Conservation (phyloP, 2,329 filamentous ascomycete genomes). For the Fusarium floridanum region DNA sequence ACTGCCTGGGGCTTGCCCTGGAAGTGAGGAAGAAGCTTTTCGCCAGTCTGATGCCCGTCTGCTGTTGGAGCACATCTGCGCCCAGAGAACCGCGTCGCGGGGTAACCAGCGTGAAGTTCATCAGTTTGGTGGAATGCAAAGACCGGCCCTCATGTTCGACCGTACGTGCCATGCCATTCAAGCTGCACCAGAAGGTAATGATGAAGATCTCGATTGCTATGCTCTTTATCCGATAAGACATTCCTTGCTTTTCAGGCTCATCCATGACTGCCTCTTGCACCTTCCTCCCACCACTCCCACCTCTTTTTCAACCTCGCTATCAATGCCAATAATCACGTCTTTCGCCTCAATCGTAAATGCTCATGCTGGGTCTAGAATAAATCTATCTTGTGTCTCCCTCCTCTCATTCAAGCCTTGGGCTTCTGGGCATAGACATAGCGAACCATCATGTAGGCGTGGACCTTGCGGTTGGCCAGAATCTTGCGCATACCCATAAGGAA, state of each 20-base stretch:
- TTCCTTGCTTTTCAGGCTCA: background rate
- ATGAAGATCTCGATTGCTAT: background rate
- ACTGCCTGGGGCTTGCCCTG: slow-evolving; percentile 60
- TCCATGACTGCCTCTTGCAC: background rate
- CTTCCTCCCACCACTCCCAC: background rate
- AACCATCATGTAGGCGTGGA: slow-evolving; percentile 39
- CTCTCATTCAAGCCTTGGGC: slow-evolving; percentile 4
- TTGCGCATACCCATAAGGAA: slow-evolving; percentile 31
- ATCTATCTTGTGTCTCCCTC: background rate
- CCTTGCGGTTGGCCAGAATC: slow-evolving; percentile 25
- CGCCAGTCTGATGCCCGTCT: background rate
- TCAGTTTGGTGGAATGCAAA: background rate
- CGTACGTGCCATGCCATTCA: background rate
- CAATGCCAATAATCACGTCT: background rate
- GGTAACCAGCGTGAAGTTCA: rapidly evolving
- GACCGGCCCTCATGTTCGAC: background rate
- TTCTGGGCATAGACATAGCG: slow-evolving; percentile 41
- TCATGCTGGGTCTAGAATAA: background rate
- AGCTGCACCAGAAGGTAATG: background rate
- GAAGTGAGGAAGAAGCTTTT: slow-evolving; percentile 64
- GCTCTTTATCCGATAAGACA: background rate
- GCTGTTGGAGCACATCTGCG: background rate
- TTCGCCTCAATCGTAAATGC: background rate
- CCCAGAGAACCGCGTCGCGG: rapidly evolving
- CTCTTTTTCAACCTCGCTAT: background rate